A percentile compares a stretch with the other conserved stretches of the same genome.
Evolutionary conservation across 805 yeast genomes (phyloP).

Genomic region (Metschnikowia picachoensis): DNA sequence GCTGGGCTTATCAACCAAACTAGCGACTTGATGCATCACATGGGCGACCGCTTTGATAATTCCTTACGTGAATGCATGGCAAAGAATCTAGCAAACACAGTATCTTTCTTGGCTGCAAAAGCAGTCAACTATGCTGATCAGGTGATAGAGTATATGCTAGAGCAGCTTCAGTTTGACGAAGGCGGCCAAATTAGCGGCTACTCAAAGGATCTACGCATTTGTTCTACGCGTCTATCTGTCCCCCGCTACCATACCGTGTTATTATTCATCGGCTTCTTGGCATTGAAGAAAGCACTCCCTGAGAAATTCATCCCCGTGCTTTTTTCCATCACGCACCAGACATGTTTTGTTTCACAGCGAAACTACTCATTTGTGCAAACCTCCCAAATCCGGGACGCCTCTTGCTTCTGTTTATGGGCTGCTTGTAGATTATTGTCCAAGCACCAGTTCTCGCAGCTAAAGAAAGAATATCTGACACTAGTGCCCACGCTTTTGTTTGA

Average conservation of each 20-base stretch:
- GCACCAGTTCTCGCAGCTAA: conserved; percentile 15
- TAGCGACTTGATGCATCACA: conserved; percentile 25
- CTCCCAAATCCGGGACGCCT: conserved; percentile 73
- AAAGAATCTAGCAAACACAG: conserved; percentile 55
- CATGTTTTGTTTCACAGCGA: conserved; percentile 56
- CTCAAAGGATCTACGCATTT: conserved; percentile 15
- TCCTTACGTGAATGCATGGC: conserved; percentile 62
- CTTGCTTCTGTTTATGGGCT: conserved; percentile 85
- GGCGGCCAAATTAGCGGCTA: neutral
- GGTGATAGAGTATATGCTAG: conserved; percentile 30
- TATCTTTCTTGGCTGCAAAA: conserved; percentile 27
- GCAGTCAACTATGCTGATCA: conserved; percentile 43
- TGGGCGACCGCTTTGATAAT: conserved; percentile 47
- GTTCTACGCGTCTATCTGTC: conserved; percentile 32
- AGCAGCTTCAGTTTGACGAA: conserved; percentile 24
- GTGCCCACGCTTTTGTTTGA: conserved; percentile 25
- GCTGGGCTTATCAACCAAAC: conserved; percentile 50
- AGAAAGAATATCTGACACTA: conserved; percentile 12
- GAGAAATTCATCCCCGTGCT: conserved; percentile 19
- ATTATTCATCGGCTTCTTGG: conserved; percentile 48
- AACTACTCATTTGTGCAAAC: conserved; percentile 53
- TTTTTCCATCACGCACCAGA: conserved; percentile 39
- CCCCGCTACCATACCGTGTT: conserved; percentile 55
- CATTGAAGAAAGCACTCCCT: conserved; percentile 28
- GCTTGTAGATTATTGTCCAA: conserved; percentile 41